Conservation (phyloP, 768 basidiomycete species). For the Leccinum imitatum region DNA sequence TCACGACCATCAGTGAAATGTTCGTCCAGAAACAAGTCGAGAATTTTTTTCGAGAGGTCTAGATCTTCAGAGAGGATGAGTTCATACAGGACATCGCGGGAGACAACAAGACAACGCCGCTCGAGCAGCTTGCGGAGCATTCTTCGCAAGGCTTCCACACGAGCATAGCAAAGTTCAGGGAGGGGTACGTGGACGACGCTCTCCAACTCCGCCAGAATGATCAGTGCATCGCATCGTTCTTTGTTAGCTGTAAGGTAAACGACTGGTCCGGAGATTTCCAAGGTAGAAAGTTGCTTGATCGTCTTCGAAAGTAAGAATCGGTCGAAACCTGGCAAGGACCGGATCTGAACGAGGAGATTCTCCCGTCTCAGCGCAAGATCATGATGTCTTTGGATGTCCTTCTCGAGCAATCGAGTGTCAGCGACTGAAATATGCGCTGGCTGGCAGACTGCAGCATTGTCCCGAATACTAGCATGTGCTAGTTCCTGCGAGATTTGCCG, state of each 20-base stretch:
- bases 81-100: neutral
- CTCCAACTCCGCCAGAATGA: neutral
- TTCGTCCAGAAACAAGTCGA: neutral
- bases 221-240: too few relatives aligned
- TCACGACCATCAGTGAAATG: too few relatives aligned
- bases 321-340: neutral
- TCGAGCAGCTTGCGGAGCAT: neutral
- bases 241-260: too few relatives aligned
- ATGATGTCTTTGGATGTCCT: neutral
- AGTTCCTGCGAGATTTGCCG: neutral
- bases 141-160: neutral
- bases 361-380: neutral
- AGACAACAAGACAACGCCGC: neutral
- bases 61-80: neutral
- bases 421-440: neutral
- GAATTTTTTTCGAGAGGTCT: neutral
- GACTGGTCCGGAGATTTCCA: too few relatives aligned
- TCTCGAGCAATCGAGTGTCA: neutral
- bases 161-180: neutral
- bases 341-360: neutral
- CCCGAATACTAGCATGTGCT: neutral
- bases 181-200: neutral
- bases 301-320: neutral
- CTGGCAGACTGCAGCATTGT: neutral
- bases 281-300: too few relatives aligned